phyloP scores from a whole-genome alignment of 805 yeast genomes.

The Blastobotrys robertii region DNA sequence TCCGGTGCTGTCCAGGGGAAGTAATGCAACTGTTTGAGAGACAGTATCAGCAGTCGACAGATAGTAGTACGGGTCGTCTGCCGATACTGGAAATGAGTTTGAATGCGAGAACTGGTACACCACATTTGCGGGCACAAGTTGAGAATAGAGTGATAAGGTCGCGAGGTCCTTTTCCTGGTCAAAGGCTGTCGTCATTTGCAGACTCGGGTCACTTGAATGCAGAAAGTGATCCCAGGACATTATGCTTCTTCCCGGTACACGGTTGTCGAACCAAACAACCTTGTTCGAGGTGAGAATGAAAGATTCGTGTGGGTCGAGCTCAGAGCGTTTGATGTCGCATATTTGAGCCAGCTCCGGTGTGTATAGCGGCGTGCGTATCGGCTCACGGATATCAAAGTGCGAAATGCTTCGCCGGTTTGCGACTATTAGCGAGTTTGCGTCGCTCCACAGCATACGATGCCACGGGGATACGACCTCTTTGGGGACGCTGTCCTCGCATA shows the following conservation, averaged over 20 bases:
- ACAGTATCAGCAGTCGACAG: conserved; percentile 6
- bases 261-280: conserved; percentile 39
- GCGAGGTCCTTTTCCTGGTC: conserved; percentile 13
- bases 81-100: conserved; percentile 29
- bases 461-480: conserved; percentile 5
- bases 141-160: conserved; percentile 24
- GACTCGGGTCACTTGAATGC: conserved; percentile 44
- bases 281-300: conserved; percentile 61
- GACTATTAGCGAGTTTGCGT: conserved; percentile 9
- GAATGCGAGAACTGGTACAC: conserved; percentile 30
- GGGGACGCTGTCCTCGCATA: background rate
- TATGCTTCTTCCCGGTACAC: conserved; percentile 34
- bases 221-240: conserved; percentile 69
- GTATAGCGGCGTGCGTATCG: background rate
- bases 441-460: conserved; percentile 6
- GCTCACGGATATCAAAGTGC: conserved; percentile 3
- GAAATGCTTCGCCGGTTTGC: conserved; percentile 10
- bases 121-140: conserved; percentile 25
- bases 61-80: conserved; percentile 30
- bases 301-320: conserved; percentile 27
- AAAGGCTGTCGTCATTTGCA: conserved; percentile 30
- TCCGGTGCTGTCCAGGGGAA: conserved; percentile 2
- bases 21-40: conserved; percentile 3
- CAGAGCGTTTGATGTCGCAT: conserved; percentile 10
- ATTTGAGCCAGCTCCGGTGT: conserved; percentile 8